A percentile compares a stretch with the other conserved stretches of the same genome.
Conservation (phyloP, 371 early-diverging fungal genomes). For the Mucor mucedo region DNA sequence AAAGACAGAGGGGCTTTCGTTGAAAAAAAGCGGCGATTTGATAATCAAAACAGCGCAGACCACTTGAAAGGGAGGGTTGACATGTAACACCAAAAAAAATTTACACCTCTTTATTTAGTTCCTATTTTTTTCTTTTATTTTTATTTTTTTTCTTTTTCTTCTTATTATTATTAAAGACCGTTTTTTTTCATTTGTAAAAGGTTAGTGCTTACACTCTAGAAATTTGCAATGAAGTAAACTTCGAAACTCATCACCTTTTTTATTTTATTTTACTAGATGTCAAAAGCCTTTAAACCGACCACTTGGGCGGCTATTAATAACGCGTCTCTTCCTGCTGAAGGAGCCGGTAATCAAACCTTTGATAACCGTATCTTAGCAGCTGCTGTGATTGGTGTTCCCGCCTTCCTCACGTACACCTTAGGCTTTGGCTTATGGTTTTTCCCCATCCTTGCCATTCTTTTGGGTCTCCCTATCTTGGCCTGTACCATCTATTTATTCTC, state of each 20-base stretch:
- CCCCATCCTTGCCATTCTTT: constrained; percentile 61
- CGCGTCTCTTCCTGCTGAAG: constrained; percentile 73
- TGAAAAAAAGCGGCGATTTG: background rate
- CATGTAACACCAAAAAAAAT: constrained; percentile 21
- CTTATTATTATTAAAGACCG: background rate
- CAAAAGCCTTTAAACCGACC: constrained; percentile 54
- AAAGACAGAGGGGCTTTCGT: background rate
- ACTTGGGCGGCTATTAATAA: constrained; percentile 63
- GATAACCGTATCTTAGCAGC: constrained; percentile 65
- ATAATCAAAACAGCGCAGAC: constrained; percentile 12
- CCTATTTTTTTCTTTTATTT: background rate
- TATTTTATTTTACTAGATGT: constrained; percentile 21
- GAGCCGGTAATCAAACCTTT: constrained; percentile 80
- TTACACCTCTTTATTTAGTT: constrained; percentile 1
- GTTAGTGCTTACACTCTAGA: background rate
- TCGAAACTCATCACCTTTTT: background rate
- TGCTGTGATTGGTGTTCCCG: constrained; percentile 65
- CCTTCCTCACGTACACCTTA: constrained; percentile 60
- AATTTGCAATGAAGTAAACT: background rate
- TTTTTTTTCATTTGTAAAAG: constrained; percentile 4
- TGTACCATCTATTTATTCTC: constrained; percentile 67
- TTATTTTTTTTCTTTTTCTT: constrained; percentile 6
- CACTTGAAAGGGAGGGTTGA: constrained; percentile 15
- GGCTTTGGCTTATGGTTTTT: constrained; percentile 64
- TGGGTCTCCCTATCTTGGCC: constrained; percentile 75